Conservation (phyloP, 495 filamentous ascomycete genomes). For the Neurospora pannonica region DNA sequence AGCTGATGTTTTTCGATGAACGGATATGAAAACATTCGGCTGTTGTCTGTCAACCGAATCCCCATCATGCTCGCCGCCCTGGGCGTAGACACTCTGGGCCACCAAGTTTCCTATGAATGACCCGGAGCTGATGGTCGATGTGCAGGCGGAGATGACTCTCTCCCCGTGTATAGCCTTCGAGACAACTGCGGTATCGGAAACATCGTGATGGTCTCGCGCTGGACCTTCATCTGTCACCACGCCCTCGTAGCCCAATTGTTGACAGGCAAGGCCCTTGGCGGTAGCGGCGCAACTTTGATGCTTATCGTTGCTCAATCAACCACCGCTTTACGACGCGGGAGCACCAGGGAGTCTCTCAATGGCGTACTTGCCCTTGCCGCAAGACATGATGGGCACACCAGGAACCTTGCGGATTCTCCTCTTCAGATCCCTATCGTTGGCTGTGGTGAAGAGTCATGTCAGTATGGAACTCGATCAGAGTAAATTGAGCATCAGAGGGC, state of each 20-base stretch:
- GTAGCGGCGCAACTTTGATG: not conserved
- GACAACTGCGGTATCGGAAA: not conserved
- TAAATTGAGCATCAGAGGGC: no score
- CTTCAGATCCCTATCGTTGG: conserved; percentile 80
- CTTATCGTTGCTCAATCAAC: not conserved
- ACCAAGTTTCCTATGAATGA: no score
- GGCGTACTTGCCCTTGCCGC: conserved; percentile 76
- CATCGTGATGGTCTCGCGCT: not conserved
- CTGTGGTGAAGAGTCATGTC: not conserved
- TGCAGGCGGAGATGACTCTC: not conserved
- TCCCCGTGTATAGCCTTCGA: not conserved
- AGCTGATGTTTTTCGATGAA: no score
- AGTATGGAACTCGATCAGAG: no score
- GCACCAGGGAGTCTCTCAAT: conserved; percentile 87
- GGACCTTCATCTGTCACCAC: not conserved
- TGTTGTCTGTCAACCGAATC: no score
- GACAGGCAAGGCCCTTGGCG: not conserved
- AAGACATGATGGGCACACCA: conserved; percentile 45
- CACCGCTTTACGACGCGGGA: conserved; percentile 26
- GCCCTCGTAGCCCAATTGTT: not conserved
- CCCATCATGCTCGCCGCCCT: no score
- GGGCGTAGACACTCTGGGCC: no score
- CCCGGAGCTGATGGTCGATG: no score
- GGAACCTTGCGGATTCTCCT: conserved; percentile 74
- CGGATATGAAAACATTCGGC: no score